These are phyloP conservation scores for Fusarium ambrosium DNA, from an alignment of 2,329 filamentous ascomycete genomes.

Conservation along the genomic window DNA sequence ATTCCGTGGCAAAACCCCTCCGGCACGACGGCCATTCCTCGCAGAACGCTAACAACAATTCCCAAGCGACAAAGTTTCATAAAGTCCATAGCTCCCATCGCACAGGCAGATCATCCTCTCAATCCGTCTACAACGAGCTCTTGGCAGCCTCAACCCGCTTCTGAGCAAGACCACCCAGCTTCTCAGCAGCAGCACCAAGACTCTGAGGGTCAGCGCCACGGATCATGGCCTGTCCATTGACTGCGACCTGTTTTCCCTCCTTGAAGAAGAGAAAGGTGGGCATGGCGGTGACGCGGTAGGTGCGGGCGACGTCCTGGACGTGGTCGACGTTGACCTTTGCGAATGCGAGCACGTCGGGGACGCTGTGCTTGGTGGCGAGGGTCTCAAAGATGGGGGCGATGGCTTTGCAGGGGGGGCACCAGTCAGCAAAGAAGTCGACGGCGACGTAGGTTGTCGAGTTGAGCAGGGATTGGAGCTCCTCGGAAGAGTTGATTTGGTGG, in stretches of 20 bases:
- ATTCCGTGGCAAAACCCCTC: background rate
- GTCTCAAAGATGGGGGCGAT: constrained; percentile 61
- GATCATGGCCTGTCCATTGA: constrained; percentile 51
- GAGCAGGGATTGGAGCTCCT: constrained; percentile 56
- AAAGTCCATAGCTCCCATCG: background rate
- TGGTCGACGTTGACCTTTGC: constrained; percentile 94
- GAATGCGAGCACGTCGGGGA: constrained; percentile 74
- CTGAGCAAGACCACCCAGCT: constrained; percentile 53
- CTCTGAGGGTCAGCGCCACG: constrained; percentile 51
- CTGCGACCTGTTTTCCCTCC: constrained; percentile 56
- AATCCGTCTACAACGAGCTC: constrained; percentile 1
- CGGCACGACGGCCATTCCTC: constrained; percentile 14
- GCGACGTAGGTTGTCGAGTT: constrained; percentile 57
- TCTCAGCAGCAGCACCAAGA: constrained; percentile 54
- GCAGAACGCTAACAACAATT: constrained; percentile 13
- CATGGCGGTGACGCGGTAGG: constrained; percentile 89
- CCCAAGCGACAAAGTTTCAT: background rate
- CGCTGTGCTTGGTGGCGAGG: constrained; percentile 47
- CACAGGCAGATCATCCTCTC: background rate
- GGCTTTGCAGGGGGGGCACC: constrained; percentile 64
- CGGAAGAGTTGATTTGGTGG: constrained; percentile 48
- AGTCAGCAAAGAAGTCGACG: constrained; percentile 65
- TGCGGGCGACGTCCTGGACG: constrained; percentile 78
- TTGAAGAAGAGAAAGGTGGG: constrained; percentile 93
- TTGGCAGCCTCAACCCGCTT: constrained; percentile 45